Percentiles rank a stretch among this genome's conserved stretches.
These are phyloP conservation scores for Conoideocrella luteorostrata DNA, from an alignment of 2,329 filamentous ascomycete genomes.

Conservation along the genomic window DNA sequence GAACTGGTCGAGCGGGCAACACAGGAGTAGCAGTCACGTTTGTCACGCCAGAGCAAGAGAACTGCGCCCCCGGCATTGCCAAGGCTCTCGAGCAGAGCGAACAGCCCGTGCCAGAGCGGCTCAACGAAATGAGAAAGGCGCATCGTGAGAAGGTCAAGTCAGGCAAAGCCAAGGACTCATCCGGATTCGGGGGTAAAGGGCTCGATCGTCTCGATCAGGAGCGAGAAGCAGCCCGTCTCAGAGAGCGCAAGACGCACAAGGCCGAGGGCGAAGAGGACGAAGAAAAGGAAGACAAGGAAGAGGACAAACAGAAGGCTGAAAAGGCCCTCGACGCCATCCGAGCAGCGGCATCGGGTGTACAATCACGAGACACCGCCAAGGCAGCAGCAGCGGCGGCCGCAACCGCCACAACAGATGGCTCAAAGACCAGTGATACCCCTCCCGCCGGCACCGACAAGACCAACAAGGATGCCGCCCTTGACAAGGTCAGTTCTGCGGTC, in stretches of 20 bases:
- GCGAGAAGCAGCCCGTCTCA: conserved; percentile 76
- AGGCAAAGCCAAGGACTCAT: conserved; percentile 82
- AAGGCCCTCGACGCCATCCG: conserved; percentile 60
- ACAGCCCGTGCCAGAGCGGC: conserved; percentile 68
- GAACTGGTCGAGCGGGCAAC: conserved; percentile 90
- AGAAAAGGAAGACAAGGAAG: conserved; percentile 72
- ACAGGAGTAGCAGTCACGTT: conserved; percentile 94
- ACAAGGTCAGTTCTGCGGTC: conserved; percentile 85
- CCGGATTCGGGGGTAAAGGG: conserved; percentile 91
- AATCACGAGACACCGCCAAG: conserved; percentile 45
- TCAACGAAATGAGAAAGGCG: conserved; percentile 59
- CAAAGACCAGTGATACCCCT: conserved; percentile 40
- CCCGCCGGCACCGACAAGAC: conserved; percentile 52
- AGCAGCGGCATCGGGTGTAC: conserved; percentile 52
- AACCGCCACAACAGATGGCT: conserved; percentile 28
- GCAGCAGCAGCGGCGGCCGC: conserved; percentile 17
- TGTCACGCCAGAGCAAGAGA: conserved; percentile 84
- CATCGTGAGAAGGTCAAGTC: conserved; percentile 89
- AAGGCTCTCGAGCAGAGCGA: conserved; percentile 92
- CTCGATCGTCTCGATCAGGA: conserved; percentile 87
- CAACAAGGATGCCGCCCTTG: conserved; percentile 68
- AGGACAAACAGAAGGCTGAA: conserved; percentile 64
- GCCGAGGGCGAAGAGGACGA: conserved; percentile 81
- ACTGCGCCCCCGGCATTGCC: conserved; percentile 79
- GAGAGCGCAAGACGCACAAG: conserved; percentile 84